A percentile compares a stretch with the other conserved stretches of the same genome.
Evolutionary conservation across 208 protist genomes (phyloP).

Genomic region (Chromosphaera perkinsii): DNA sequence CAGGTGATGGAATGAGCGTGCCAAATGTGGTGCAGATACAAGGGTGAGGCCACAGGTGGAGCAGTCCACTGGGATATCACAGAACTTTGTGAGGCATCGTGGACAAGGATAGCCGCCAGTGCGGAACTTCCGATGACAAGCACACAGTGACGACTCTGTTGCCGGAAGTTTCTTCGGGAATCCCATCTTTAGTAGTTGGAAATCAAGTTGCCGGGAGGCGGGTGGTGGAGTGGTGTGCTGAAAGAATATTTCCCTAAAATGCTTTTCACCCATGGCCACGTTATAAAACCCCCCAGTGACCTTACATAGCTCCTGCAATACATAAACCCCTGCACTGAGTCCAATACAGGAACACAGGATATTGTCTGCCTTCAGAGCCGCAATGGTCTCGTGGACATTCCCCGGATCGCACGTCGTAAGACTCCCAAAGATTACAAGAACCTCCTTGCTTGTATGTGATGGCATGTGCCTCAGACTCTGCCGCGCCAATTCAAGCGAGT

Average conservation of each 20-base stretch:
- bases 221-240: neutral
- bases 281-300: neutral
- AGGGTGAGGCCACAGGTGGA: conserved; percentile 61
- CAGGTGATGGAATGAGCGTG: conserved; percentile 72
- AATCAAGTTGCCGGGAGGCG: neutral
- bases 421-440: conserved; percentile 52
- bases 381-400: conserved; percentile 59
- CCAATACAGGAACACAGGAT: conserved; percentile 14
- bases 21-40: conserved; percentile 70
- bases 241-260: conserved; percentile 9
- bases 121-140: conserved; percentile 39
- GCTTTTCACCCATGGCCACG: neutral
- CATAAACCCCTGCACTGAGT: conserved; percentile 21
- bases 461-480: conserved; percentile 54
- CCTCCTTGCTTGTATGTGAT: conserved; percentile 61
- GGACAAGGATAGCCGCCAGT: conserved; percentile 59
- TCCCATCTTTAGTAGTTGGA: neutral
- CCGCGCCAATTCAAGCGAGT: conserved; percentile 52
- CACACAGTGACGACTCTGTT: conserved; percentile 3
- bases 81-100: conserved; percentile 54
- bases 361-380: conserved; percentile 22
- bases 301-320: conserved; percentile 10
- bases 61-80: conserved; percentile 63
- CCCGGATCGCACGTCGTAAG: conserved; percentile 64
- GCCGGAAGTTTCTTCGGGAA: neutral